phyloP scores from a whole-genome alignment of 768 basidiomycete genomes.

The Hericium coralloides region DNA sequence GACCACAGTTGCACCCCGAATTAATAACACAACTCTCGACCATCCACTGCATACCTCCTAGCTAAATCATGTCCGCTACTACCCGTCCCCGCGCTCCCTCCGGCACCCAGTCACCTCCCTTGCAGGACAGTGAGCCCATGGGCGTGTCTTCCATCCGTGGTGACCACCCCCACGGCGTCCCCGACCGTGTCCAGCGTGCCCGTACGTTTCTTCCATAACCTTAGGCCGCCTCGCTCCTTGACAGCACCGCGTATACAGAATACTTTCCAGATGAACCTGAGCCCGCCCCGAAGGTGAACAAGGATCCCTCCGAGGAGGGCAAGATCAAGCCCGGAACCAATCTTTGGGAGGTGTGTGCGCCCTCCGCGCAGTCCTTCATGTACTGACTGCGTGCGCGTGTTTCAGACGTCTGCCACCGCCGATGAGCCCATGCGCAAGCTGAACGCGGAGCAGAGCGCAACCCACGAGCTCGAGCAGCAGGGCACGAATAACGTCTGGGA shows the following conservation, averaged over 20 bases:
- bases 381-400: too few relatives aligned
- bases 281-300: background rate
- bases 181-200: conserved; percentile 12
- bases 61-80: too few relatives aligned
- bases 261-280: background rate
- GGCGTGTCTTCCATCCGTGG: conserved; percentile 11
- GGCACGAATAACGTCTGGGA: background rate
- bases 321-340: too few relatives aligned
- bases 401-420: too few relatives aligned
- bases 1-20: too few relatives aligned
- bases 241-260: background rate
- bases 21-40: too few relatives aligned
- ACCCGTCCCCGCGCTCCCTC: background rate
- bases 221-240: background rate
- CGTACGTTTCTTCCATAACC: conserved; percentile 1
- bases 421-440: background rate
- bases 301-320: too few relatives aligned
- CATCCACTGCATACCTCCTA: too few relatives aligned
- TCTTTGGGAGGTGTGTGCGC: too few relatives aligned
- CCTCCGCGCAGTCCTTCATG: too few relatives aligned
- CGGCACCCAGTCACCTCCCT: conserved; percentile 13
- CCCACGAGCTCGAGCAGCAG: background rate
- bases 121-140: conserved; percentile 10
- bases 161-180: conserved; percentile 8
- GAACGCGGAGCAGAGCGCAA: background rate